Evolutionary conservation across 2,329 filamentous ascomycete genomes (phyloP), one percentile per base, ranked within the genome.

Genomic region (Arachnopeziza araneosa): DNA sequence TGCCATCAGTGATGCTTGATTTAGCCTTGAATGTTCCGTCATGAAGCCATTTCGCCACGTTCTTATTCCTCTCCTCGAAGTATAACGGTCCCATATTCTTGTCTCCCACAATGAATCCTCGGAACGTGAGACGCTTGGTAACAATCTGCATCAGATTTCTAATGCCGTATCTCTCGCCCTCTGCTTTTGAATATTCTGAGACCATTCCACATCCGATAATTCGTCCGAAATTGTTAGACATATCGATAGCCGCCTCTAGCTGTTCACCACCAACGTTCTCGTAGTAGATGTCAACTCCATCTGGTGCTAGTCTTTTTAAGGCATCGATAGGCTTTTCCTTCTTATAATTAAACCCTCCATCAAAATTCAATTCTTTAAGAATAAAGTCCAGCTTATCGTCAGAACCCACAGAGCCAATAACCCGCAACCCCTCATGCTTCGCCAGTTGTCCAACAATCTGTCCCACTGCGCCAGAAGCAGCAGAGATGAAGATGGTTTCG

Each of bases 311-410:
- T 60, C 87, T 80, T 66, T 78, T 74, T 54, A 92, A 78, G 0
- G 87, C 88, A 50, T 86, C 84, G 0, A 75, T 71, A 3, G 86
- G 79, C 71, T 83, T 83, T 76, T 91, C 88, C 59, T 82, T 90
- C 80, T 90, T 91, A 78, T 92, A 92, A 78, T 92, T 92, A 78
- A 91, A 92, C 19, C 87, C 89, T 22, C 74, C 81, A 69, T 91
- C 87, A 71, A 91, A 92, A 24, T 80, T 79, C 36, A 92, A 80
- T 54, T 89, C 85, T 58, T 88, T 84, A 72, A 89, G 85, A 72
- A 91, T 88, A 75, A 83, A 91, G 4, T 88, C 80, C 53, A 90
- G 77, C 77, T 93, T 92, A 71, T 87, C 83, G 70, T 92, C 87
- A n/a, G 84, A 83, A 21, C 89, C 89, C 19, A 90, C 89, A 58